phyloP scores from a whole-genome alignment of 345 rosid genomes.

The Gossypium anomalum region DNA sequence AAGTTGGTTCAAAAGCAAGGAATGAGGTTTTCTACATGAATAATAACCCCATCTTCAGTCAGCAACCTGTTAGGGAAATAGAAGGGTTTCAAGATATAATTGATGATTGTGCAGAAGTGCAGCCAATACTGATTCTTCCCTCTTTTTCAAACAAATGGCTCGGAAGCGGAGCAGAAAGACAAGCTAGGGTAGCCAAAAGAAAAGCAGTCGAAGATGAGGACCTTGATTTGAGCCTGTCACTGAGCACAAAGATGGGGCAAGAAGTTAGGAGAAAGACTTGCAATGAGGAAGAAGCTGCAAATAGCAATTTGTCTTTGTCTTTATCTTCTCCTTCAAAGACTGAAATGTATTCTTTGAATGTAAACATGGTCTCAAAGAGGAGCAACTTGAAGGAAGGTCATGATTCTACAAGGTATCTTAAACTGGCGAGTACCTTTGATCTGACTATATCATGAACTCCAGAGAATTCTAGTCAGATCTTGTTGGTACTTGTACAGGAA shows the following conservation, averaged over 20 bases:
- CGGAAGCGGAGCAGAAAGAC: slow-evolving; percentile 16
- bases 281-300: slow-evolving; percentile 15
- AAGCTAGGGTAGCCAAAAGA: slow-evolving; percentile 17
- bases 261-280: not conserved
- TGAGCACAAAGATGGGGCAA: slow-evolving; percentile 21
- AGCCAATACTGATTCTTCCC: not conserved
- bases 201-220: slow-evolving; percentile 13
- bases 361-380: not conserved
- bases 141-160: not conserved
- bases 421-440: slow-evolving; percentile 38
- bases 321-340: slow-evolving; percentile 23
- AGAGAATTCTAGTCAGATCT: slow-evolving; percentile 39
- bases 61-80: slow-evolving; percentile 13
- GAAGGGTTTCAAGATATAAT: not conserved
- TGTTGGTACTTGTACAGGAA: slow-evolving; percentile 41
- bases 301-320: slow-evolving; percentile 26
- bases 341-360: not conserved
- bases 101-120: not conserved
- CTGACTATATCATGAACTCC: slow-evolving; percentile 33
- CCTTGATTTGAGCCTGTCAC: slow-evolving; percentile 37
- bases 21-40: slow-evolving; percentile 19
- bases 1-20: slow-evolving; percentile 14
- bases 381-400: slow-evolving; percentile 8
- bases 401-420: slow-evolving; percentile 9
- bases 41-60: not conserved